Evolutionary conservation across 192 early-diverging fungal genomes (phyloP).

Genomic region (Oehlia diaphana): DNA sequence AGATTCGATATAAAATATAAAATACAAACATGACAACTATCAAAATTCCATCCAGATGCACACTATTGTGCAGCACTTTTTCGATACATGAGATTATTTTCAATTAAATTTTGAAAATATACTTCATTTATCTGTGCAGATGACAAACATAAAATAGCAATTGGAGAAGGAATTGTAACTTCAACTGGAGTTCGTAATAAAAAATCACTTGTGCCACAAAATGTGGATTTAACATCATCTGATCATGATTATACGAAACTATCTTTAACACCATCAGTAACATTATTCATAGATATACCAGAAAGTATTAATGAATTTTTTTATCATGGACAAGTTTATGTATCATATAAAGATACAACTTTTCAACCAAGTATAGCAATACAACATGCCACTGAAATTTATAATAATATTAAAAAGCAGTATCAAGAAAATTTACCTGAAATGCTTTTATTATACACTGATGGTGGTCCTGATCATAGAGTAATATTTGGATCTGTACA

Average conservation of each 20-base stretch:
- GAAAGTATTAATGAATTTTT: not conserved
- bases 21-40: not conserved
- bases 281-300: not conserved
- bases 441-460: not conserved
- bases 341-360: conserved; percentile 5
- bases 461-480: not conserved
- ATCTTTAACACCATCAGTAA: not conserved
- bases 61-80: not conserved
- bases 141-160: conserved; percentile 1
- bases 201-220: not conserved
- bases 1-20: not conserved
- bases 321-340: not conserved
- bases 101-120: not conserved
- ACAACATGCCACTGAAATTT: not conserved
- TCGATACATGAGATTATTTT: not conserved
- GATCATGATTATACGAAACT: conserved; percentile 2
- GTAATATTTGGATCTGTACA: not conserved
- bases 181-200: not conserved
- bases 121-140: not conserved
- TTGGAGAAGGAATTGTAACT: not conserved
- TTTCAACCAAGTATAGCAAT: not conserved
- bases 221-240: not conserved
- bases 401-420: not conserved
- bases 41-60: not conserved
- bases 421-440: not conserved